A percentile compares a stretch with the other conserved stretches of the same genome.
Conservation (phyloP, 176 grass and related monocot species). For the Cenchrus fungigraminus region DNA sequence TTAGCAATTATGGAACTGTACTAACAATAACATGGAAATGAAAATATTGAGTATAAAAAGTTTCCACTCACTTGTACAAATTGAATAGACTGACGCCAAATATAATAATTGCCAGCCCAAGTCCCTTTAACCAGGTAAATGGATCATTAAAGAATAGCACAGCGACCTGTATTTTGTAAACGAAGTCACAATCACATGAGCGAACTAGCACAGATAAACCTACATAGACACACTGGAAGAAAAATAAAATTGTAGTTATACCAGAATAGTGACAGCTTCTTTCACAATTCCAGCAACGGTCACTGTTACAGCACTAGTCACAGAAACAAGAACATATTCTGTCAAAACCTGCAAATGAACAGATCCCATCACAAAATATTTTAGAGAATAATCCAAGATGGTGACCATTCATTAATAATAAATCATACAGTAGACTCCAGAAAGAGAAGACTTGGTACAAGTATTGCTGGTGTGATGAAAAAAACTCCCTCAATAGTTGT, state of each 20-base stretch:
- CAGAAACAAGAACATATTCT: slow-evolving; percentile 95
- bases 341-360: slow-evolving; percentile 80
- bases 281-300: slow-evolving; percentile 92
- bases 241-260: slow-evolving; percentile 47
- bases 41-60: slow-evolving; percentile 32
- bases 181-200: not conserved
- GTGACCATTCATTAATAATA: slow-evolving; percentile 5
- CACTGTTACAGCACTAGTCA: slow-evolving; percentile 95
- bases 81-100: slow-evolving; percentile 92
- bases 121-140: slow-evolving; percentile 96
- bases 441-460: not conserved
- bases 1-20: not conserved
- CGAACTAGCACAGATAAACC: slow-evolving; percentile 34
- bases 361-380: slow-evolving; percentile 11
- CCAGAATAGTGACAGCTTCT: slow-evolving; percentile 95
- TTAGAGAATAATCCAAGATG: slow-evolving; percentile 19
- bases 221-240: not conserved
- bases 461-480: not conserved
- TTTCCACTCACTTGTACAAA: slow-evolving; percentile 85
- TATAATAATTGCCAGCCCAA: slow-evolving; percentile 76
- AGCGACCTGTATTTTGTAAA: slow-evolving; percentile 62
- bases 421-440: not conserved
- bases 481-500: not conserved
- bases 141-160: slow-evolving; percentile 90
- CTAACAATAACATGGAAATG: not conserved